Conservation (phyloP, 371 early-diverging fungal genomes). For the Mucor velutinosus region DNA sequence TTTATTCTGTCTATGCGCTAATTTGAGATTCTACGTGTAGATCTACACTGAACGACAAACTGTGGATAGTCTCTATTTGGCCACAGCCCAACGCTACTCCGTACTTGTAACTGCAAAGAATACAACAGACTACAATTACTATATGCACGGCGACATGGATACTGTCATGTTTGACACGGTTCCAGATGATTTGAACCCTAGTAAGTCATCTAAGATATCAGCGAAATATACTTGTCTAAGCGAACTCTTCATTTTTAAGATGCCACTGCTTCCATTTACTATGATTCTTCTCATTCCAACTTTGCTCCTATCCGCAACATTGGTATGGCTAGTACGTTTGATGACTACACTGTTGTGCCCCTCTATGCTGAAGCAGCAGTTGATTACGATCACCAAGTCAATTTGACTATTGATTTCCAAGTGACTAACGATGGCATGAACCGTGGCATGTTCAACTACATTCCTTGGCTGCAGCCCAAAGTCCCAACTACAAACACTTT, state of each 20-base stretch:
- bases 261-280: too few species aligned
- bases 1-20: too few species aligned
- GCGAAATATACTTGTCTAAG: too few species aligned
- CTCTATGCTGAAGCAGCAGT: constrained; percentile 37
- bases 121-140: constrained; percentile 65
- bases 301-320: constrained; percentile 43
- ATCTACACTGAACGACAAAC: constrained; percentile 57
- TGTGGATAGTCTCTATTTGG: constrained; percentile 58
- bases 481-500: constrained; percentile 74
- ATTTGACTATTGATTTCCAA: constrained; percentile 64
- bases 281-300: constrained; percentile 43
- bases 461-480: constrained; percentile 69
- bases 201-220: constrained; percentile 7
- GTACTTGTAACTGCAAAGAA: constrained; percentile 77
- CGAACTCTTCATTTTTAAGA: too few species aligned
- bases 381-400: constrained; percentile 49
- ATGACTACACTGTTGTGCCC: constrained; percentile 56
- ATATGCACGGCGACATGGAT: constrained; percentile 76
- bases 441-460: constrained; percentile 81
- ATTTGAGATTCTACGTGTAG: too few species aligned
- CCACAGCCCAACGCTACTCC: constrained; percentile 73
- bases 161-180: constrained; percentile 73
- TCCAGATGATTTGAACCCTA: constrained; percentile 50
- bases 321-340: constrained; percentile 41
- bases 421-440: constrained; percentile 75